Percentiles rank a stretch among this genome's conserved stretches.
phyloP scores from a whole-genome alignment of 129 eudicot genomes.

The Artemisia argyi region DNA sequence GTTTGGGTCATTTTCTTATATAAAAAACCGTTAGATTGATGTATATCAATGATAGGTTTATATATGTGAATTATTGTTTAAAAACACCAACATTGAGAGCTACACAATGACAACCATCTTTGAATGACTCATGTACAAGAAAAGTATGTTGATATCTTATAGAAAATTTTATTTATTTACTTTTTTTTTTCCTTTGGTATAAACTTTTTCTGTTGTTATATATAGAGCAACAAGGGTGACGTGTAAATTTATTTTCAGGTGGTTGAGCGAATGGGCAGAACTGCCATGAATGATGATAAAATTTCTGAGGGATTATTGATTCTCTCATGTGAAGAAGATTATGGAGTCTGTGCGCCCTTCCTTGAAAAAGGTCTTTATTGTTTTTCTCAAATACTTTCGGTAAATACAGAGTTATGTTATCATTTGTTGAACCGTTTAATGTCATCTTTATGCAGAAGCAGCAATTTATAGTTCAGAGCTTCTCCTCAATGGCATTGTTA shows the following conservation, averaged over 20 bases:
- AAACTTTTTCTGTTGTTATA: neutral
- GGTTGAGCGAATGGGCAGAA: slow-evolving; percentile 67
- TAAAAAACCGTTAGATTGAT: too few relatives aligned
- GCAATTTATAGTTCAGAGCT: slow-evolving; percentile 80
- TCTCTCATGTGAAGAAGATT: slow-evolving; percentile 89
- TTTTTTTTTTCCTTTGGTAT: neutral
- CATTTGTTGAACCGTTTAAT: neutral
- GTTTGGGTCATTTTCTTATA: too few relatives aligned
- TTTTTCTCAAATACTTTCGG: neutral
- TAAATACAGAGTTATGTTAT: slow-evolving; percentile 1
- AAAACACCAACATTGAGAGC: too few relatives aligned
- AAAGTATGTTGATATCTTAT: too few relatives aligned
- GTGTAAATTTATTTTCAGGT: slow-evolving; percentile 45
- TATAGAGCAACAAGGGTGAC: neutral
- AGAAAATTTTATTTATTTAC: too few relatives aligned
- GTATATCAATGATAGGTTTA: too few relatives aligned
- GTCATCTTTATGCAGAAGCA: slow-evolving; percentile 55
- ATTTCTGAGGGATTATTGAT: slow-evolving; percentile 56
- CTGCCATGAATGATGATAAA: slow-evolving; percentile 47
- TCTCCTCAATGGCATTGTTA: slow-evolving; percentile 83
- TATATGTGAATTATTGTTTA: too few relatives aligned
- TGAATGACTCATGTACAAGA: too few relatives aligned
- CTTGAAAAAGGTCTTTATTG: slow-evolving; percentile 68
- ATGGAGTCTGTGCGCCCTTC: slow-evolving; percentile 65
- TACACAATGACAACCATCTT: too few relatives aligned